These are phyloP conservation scores for Blastobotrys terrestris DNA, from an alignment of 805 yeast genomes.

Conservation along the genomic window DNA sequence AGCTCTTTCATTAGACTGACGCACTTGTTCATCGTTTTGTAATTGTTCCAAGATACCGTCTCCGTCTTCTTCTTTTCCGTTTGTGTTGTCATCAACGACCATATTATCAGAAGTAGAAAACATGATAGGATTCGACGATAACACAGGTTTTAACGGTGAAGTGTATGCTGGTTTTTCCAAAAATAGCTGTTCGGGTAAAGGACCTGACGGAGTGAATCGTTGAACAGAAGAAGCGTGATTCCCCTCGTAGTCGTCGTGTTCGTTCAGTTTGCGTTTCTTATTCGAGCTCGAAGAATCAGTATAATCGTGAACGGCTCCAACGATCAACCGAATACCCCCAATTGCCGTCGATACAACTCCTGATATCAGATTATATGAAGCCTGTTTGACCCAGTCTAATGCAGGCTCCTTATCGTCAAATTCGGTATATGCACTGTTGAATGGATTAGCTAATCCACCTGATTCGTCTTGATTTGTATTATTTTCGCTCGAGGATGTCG, in stretches of 20 bases:
- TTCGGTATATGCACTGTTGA: not conserved
- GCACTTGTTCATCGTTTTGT: not conserved
- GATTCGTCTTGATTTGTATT: not conserved
- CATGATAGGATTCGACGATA: not conserved
- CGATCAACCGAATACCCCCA: not conserved
- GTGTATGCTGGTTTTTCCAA: not conserved
- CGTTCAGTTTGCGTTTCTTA: not conserved
- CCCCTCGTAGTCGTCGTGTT: not conserved
- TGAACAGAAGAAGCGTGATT: not conserved
- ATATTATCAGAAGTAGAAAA: not conserved
- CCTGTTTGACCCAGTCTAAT: conserved; percentile 2
- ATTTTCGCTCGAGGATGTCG: not conserved
- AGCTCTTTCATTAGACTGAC: not conserved
- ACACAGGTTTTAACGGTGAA: not conserved
- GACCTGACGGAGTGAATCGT: not conserved
- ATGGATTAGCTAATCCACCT: not conserved
- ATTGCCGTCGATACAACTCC: not conserved
- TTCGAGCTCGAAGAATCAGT: not conserved
- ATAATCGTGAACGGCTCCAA: not conserved
- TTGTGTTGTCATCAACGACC: not conserved
- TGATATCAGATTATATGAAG: conserved; percentile 1
- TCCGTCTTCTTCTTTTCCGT: not conserved
- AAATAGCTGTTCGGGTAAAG: not conserved
- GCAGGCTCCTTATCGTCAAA: not conserved
- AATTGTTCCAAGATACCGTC: not conserved